Base-by-base conservation (phyloP, 345 rosid species). In the Ceriops tagal region DNA sequence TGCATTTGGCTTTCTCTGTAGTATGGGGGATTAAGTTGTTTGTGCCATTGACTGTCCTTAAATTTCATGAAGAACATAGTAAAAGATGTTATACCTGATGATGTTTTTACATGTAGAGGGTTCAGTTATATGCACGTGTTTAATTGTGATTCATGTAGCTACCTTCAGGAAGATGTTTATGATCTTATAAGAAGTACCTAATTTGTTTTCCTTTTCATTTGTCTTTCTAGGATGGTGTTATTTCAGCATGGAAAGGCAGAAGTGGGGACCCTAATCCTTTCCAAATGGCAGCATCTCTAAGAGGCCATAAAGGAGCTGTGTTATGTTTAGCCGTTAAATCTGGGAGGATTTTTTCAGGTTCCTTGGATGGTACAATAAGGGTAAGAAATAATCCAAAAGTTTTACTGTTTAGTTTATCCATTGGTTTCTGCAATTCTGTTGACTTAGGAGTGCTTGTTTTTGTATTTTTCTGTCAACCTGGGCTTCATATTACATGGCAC, bases 241-340 rank as follows among this genome's bases (percentile, higher is more conserved):
- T 88, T 72, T 58, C 72, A 66, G 87, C 71, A 4, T 88, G 92
- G 89, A 82, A 77, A 67, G 78, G 71, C 19, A 71, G 76, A 68
- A 28, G 73, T 4, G 84, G 68, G 51, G 57, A 61, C 22, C 34
- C 73, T 49, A 74, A 78, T 62, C 84, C 87, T 70, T 78, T 84
- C 65, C 70, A 80, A 24, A 63, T 69, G 61, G 53, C 67, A 6
- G 66, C 73, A 32, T 67, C 83, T 61, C 73, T 82, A 18, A 67
- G 67, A 58, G 88, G 81, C 71, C 89, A 85, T 37, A 56, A 11
- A 8, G 43, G 73, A 35, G 66, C 78, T 32, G 87, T 84, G 61
- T 58, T 69, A 0, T 82, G 87, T 53, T 76, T 88, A 47, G 52
- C 71, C 9, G 71, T 78, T 66, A 86, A 84, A 32, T 74, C 56